Percentiles rank a stretch among this genome's conserved stretches.
Evolutionary conservation across 768 basidiomycete genomes (phyloP).

Genomic region (Tulasnella sp.): DNA sequence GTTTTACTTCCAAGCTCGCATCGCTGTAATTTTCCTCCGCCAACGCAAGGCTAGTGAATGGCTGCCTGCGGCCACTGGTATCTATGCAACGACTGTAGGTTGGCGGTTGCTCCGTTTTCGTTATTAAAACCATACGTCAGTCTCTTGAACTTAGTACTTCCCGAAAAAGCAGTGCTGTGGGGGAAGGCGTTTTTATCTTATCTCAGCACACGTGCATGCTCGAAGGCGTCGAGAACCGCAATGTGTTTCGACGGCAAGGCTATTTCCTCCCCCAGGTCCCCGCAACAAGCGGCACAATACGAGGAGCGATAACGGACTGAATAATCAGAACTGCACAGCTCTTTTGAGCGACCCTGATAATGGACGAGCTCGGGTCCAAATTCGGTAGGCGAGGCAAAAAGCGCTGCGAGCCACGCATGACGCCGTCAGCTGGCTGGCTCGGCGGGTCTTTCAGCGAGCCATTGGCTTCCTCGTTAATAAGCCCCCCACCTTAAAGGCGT

Average conservation of each 20-base stretch:
- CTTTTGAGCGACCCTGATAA: background rate
- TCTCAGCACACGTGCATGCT: background rate
- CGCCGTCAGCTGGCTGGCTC: background rate
- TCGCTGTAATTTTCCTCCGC: background rate
- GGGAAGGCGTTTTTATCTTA: background rate
- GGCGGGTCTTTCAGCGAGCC: background rate
- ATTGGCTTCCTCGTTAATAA: background rate
- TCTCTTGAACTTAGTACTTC: slow-evolving; percentile 9
- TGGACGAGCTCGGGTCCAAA: background rate
- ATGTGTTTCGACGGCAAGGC: slow-evolving; percentile 15
- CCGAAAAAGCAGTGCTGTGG: slow-evolving; percentile 13
- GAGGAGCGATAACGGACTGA: background rate
- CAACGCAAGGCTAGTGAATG: background rate
- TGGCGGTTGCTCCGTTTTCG: slow-evolving; percentile 1
- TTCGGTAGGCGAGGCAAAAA: background rate
- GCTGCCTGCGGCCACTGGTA: background rate
- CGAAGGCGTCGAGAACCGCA: background rate
- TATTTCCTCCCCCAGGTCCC: slow-evolving; percentile 6
- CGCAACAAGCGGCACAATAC: background rate
- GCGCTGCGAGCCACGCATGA: background rate
- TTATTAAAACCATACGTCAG: slow-evolving; percentile 8
- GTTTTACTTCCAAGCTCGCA: background rate
- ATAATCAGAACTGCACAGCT: background rate
- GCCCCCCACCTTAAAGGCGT: background rate
- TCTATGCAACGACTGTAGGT: slow-evolving; percentile 1